Evolutionary conservation across 208 protist genomes (phyloP), one percentile per base, ranked within the genome.

Genomic region (Leishmania amazonensis): DNA sequence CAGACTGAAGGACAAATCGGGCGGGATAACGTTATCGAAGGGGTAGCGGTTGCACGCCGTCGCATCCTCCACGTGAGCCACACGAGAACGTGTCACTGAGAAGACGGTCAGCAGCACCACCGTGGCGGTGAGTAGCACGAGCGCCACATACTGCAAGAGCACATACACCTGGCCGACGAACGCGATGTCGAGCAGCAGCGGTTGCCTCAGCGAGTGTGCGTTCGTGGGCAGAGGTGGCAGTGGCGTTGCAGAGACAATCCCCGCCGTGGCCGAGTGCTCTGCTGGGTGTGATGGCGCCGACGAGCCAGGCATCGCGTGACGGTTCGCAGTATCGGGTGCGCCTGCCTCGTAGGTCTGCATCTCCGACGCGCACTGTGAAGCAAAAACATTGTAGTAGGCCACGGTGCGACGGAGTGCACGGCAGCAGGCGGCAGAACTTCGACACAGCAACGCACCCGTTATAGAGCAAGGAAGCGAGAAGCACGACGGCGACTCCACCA

Each of bases 1-100:
- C 38, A 93, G 58, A 67, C 88, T 93, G 73, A 90, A 93, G 57
- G 78, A 79, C 28, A 90, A 57, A 70, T 91, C 86, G 51, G 86
- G 85, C 24, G 76, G 86, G 21, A 90, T 15, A n/a, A 40, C 38
- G 42, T 89, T 81, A 21, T 35, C n/a, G 47, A 92, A 83, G 6
- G 83, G 19, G 58, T 79, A 74, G 49, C 75, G 78, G 40, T 90
- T 79, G 79, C 91, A 95, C 68, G 83, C 83, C n/a, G 89, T 91
- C 17, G 38, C 86, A 65, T 93, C 89, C 49, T 78, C 38, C 28
- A 80, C 87, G 49, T 7, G 40, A 3, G 42, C 67, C 45, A 75
- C 54, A 6, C 77, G 76, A 28, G 65, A 35, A 11, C 40, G 76
- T 0, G 49, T 40, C 6, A 75, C 68, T 11, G 51, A 75, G 24